Evolutionary conservation across 768 basidiomycete genomes (phyloP), one percentile per base, ranked within the genome.

Genomic region (Russula vinacea): DNA sequence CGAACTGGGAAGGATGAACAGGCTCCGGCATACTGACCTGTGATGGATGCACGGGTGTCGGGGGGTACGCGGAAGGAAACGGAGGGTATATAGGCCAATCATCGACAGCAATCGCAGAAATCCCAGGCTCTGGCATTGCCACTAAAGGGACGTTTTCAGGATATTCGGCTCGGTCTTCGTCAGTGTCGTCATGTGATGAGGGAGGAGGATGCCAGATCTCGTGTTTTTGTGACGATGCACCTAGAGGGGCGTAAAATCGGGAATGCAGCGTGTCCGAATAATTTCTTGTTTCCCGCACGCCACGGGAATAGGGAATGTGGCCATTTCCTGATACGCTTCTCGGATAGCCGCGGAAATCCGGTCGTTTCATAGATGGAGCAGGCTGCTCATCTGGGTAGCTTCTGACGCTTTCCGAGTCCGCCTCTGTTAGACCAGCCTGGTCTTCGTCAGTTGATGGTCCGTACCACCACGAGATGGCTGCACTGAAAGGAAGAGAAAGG

Each of bases 21-120:
- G 62, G 65, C 49, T 60, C 62, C 6, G 66, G 58, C 58, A 64
- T 62, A 16, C 49, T 47, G 35, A 67, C 26, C 14, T 59, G 62
- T 32, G 78, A 73, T 19, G 74, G 73, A 24, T 76, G 76, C n/a
- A 84, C 68, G 13, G 88, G 88, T 16, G 87, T 89, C 0, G 87
- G 79, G 10, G 88, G 89, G 70, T 91, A 91, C 39, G 89, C 89
- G 5, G 89, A 84, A 35, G 89, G 89, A 58, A 90, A 86, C 19
- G 85, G 78, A 14, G 88, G 88, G 68, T 90, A 91, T 71, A 82
- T 77, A 62, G 86, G 76, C 88, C 88, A 90, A 67, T 90, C 88
- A 45, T 87, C 47, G 35, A 64, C 61, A 32, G 39, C 37, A 33
- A 61, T 45, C 9, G 64, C 49, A 44, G 60, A 44, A 13, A 63